Evolutionary conservation across 78 protist species (phyloP), one percentile per base, ranked within the genome.

Genomic region (Tieghemostelium lacteum): DNA sequence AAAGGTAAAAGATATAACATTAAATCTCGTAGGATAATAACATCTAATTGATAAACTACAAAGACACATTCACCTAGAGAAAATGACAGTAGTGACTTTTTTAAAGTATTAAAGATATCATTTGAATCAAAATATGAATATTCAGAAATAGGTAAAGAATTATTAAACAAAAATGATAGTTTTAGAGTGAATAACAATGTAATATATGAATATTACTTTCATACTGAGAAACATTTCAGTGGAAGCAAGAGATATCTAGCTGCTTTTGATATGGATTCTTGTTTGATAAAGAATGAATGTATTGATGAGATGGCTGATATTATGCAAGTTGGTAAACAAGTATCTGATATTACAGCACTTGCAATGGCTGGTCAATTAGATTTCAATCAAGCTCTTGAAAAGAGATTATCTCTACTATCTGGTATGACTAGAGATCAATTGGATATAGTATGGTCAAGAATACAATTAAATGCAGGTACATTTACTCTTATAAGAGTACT

Each of bases 201-300:
- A n/a, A n/a, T n/a, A n/a, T n/a, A n/a, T n/a, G 75, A 69, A 16
- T 69, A 42, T 33, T 69, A 69, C 22, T 69, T 69, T 29, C 50
- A 69, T 7, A 16, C 24, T 3, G 24, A 52, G 3, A 16, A 45
- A 24, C 75, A 69, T 45, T 69, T 69, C 29, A 65, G 34, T 22
- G 45, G 34, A 12, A 24, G 17, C 5, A 14, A 28, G 17, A 69
- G 75, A 49, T 42, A 49, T 17, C n/a, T 75, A 20, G 86, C 86
- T 19, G 62, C 55, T 6, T 75, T 75, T 29, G 93, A 86, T 73
- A 75, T 86, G 87, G 93, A 86, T 62, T 74, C 87, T 34, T 75
- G 87, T 73, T 16, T 86, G 8, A 74, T 86, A n/a, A 75, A 86
- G 33, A 75, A 74, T 60, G 93, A 86, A 75, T 86, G 93, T 42